phyloP scores from a whole-genome alignment of 306 rosid genomes.

The Neltuma alba region DNA sequence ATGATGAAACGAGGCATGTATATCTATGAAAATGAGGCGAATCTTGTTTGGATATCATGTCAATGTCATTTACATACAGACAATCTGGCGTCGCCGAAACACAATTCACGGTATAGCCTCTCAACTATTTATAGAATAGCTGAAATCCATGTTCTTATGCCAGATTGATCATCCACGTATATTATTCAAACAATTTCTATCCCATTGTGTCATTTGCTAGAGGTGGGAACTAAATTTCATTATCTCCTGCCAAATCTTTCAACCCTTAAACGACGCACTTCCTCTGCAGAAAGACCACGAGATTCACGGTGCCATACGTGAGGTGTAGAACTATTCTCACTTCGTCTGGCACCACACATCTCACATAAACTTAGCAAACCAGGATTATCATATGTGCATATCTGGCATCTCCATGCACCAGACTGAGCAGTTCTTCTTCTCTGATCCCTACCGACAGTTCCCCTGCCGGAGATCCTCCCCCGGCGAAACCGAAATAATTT shows the following conservation, averaged over 20 bases:
- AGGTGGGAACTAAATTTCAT: neutral
- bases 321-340: slow-evolving; percentile 33
- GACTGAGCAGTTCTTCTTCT: slow-evolving; percentile 37
- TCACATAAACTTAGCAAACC: slow-evolving; percentile 62
- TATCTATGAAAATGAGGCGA: neutral
- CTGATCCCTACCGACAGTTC: slow-evolving; percentile 49
- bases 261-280: slow-evolving; percentile 65
- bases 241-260: slow-evolving; percentile 64
- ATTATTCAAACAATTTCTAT: neutral
- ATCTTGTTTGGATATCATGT: neutral
- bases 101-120: neutral
- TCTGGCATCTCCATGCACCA: slow-evolving; percentile 71
- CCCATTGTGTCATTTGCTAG: neutral
- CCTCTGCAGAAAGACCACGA: slow-evolving; percentile 51
- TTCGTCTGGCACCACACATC: slow-evolving; percentile 69
- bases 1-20: neutral
- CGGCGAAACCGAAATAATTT: slow-evolving; percentile 37
- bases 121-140: neutral
- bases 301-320: slow-evolving; percentile 17
- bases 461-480: slow-evolving; percentile 62
- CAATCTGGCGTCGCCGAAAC: neutral
- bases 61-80: neutral
- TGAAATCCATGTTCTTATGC: neutral
- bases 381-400: slow-evolving; percentile 73
- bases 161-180: neutral